phyloP scores from a whole-genome alignment of 2,329 filamentous ascomycete genomes.

The Botryotinia calthae region DNA sequence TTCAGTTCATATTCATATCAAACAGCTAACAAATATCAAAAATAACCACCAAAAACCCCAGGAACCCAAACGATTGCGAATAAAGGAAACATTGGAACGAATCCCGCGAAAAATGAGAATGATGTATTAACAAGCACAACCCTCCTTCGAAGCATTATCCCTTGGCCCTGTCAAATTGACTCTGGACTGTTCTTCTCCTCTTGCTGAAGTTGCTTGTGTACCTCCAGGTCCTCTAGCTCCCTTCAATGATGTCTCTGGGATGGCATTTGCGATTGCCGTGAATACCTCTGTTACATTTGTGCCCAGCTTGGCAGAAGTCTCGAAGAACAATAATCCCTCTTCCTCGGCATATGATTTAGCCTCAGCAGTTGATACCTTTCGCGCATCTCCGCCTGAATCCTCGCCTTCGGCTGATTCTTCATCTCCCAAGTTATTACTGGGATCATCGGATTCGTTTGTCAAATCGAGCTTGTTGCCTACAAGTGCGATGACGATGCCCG shows the following conservation, averaged over 20 bases:
- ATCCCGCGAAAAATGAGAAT: conserved; percentile 23
- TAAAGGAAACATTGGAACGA: conserved; percentile 22
- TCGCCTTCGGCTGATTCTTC: conserved; percentile 50
- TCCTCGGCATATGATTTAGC: conserved; percentile 93
- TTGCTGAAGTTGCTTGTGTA: conserved; percentile 52
- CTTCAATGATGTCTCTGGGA: conserved; percentile 95
- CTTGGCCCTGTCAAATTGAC: conserved; percentile 78
- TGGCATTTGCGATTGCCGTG: conserved; percentile 95
- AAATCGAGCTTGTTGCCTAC: conserved; percentile 97
- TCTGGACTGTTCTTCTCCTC: conserved; percentile 65
- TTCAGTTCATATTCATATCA: conserved; percentile 32
- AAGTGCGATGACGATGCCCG: conserved; percentile 93
- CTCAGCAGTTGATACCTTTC: conserved; percentile 88
- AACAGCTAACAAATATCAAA: conserved; percentile 26
- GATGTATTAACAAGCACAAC: conserved; percentile 72
- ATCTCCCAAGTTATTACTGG: conserved; percentile 50
- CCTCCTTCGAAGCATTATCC: conserved; percentile 78
- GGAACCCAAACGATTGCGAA: conserved; percentile 24
- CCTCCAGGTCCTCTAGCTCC: conserved; percentile 71
- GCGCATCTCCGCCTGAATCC: conserved; percentile 67
- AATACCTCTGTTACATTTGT: conserved; percentile 95
- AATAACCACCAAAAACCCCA: conserved; percentile 29
- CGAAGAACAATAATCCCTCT: conserved; percentile 91
- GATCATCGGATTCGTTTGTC: conserved; percentile 56
- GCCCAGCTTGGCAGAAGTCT: conserved; percentile 96